Evolutionary conservation across 1,284 basidiomycete genomes (phyloP).

Genomic region (Calocybe gambosa): DNA sequence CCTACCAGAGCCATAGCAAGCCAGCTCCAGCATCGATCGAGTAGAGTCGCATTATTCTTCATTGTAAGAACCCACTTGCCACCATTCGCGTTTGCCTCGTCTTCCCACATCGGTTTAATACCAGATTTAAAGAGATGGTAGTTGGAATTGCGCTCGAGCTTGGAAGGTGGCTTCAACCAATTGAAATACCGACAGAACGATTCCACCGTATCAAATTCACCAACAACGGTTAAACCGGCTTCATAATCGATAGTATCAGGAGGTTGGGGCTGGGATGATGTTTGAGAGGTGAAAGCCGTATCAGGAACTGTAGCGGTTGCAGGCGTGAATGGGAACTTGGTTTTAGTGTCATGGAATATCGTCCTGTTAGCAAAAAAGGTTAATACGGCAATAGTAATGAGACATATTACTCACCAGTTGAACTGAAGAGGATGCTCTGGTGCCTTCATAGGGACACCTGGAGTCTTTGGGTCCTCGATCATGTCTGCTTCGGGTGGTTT

Average conservation of each 20-base stretch:
- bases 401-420: slow-evolving; percentile 53
- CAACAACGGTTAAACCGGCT: slow-evolving; percentile 71
- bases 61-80: slow-evolving; percentile 95
- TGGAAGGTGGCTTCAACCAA: slow-evolving; percentile 87
- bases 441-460: slow-evolving; percentile 64
- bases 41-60: slow-evolving; percentile 70
- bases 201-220: slow-evolving; percentile 82
- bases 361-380: slow-evolving; percentile 49
- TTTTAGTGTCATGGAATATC: slow-evolving; percentile 83
- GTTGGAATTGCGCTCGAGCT: slow-evolving; percentile 82
- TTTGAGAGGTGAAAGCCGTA: slow-evolving; percentile 24
- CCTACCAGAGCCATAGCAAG: slow-evolving; percentile 89
- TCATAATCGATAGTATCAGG: slow-evolving; percentile 69
- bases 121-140: slow-evolving; percentile 93
- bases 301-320: slow-evolving; percentile 27
- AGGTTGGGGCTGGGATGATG: slow-evolving; percentile 32
- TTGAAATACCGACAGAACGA: slow-evolving; percentile 93
- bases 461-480: slow-evolving; percentile 75
- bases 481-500: slow-evolving; percentile 70
- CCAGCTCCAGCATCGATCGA: slow-evolving; percentile 90
- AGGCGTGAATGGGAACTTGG: slow-evolving; percentile 54
- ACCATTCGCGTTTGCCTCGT: slow-evolving; percentile 83
- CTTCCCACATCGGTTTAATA: slow-evolving; percentile 96
- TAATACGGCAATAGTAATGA: not conserved
- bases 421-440: slow-evolving; percentile 82